Percentiles rank a stretch among this genome's conserved stretches.
These are phyloP conservation scores for Micractinium conductrix DNA, from an alignment of 139 green algal species.

Conservation along the genomic window DNA sequence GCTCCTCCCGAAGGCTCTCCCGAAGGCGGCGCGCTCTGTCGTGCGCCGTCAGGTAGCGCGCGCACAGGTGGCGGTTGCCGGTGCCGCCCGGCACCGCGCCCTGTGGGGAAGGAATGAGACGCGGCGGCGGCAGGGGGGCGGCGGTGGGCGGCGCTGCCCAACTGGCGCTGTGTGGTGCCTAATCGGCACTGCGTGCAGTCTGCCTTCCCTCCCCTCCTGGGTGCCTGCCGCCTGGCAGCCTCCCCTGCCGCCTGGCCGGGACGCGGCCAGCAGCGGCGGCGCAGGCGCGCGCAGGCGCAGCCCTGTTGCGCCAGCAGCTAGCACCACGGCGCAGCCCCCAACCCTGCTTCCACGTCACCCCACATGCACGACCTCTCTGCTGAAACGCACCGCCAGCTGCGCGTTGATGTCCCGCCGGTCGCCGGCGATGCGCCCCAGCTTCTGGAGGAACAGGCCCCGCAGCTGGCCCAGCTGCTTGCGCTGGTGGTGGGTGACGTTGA, in stretches of 20 bases:
- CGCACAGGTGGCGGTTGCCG: constrained; percentile 5
- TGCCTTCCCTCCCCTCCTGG: no score
- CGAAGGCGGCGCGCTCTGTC: constrained; percentile 46
- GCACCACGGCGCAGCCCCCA: no score
- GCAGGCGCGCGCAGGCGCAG: no score
- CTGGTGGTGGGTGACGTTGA: constrained; percentile 40
- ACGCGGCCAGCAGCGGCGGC: no score
- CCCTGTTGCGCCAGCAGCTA: no score
- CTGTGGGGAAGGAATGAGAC: background rate
- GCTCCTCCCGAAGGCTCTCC: constrained; percentile 53
- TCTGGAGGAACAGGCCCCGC: constrained; percentile 45
- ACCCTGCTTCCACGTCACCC: no score
- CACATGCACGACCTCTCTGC: no score
- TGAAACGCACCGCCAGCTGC: constrained; percentile 16
- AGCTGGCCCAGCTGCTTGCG: constrained; percentile 45
- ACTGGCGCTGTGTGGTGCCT: no score
- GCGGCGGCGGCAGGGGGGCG: background rate
- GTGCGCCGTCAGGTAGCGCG: constrained; percentile 33
- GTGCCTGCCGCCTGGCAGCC: no score
- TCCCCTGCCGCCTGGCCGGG: no score
- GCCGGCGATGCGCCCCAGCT: constrained; percentile 37
- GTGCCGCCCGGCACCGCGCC: constrained; percentile 8
- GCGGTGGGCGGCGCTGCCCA: background rate
- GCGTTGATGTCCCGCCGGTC: constrained; percentile 30
- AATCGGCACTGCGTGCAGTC: no score